Base-by-base conservation (phyloP, 306 rosid genomes). In the Trifolium dubium region DNA sequence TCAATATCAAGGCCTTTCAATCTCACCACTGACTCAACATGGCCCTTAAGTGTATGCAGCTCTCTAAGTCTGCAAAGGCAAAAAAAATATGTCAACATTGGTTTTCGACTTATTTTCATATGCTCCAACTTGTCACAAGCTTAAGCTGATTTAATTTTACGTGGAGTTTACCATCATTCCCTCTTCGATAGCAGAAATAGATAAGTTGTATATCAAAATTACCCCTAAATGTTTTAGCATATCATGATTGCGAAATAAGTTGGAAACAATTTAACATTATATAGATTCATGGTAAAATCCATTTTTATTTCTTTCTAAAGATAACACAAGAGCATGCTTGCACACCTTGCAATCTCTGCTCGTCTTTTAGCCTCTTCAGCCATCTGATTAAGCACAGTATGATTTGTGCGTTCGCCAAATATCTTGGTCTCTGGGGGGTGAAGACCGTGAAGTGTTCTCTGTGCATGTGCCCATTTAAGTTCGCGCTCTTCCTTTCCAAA, bases 271-370 rank as follows among this genome's bases (percentile, higher is more conserved):
- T 41, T 41, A 41, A 35, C 40, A 1, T 37, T 43, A 10, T 12
- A 23, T 23, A 23, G 23, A 23, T 23, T 23, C 23, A 23, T 23
- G 23, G 23, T 23, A 23, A 23, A 23, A 23, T 23, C 23, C 23
- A 23, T 23, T 23, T 23, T 23, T 23, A 23, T 23, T 23, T 23
- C 23, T 23, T 23, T 23, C 23, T 23, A 43, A 10, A 43, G 49
- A 43, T 43, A 43, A 11, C 11, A 5, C 4, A 5, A 13, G 49
- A 43, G n/a, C n/a, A 43, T 43, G 49, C n/a, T 49, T 49, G 18
- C 63, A 19, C 80, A 90, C 97, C 97, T 87, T 13, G 97, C 92
- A 77, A 90, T 92, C 82, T 92, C 95, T 3, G 97, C 98, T 30
- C 97, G 79, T 65, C 95, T 74, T 69, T 82, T 92, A 37, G 97